Base-by-base conservation (phyloP, 768 basidiomycete genomes). In the Cyclocybe aegerita region DNA sequence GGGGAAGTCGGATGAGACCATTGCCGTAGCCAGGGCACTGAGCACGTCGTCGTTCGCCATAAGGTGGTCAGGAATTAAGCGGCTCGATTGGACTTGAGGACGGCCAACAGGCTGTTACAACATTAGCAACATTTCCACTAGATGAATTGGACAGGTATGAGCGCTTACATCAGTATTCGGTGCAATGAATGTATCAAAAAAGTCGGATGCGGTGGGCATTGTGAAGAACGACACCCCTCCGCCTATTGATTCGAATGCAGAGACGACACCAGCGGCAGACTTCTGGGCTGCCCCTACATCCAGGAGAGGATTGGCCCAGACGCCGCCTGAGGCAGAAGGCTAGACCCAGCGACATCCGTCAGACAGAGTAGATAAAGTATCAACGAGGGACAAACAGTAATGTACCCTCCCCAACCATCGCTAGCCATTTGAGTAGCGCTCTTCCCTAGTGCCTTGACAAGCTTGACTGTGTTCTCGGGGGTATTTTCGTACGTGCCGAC, bases 321-420 rank as follows among this genome's bases (percentile, higher is more conserved):
- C 12, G 5, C 43, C 49, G 14, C 43, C 45, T 1, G 14, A 9
- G 17, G 42, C 43, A 2, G 43, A 14, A 9, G 49, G 49, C 49
- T 51, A 34, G 2, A 29, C 1, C n/a, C 15, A 17, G 7, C 7
- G n/a, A 12, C 12, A 2, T 7, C 4, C 23, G 23, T 23, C 23
- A 23, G 23, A 23, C 23, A 23, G 4, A 23, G 23, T 23, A 23
- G 23, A 34, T 7, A 34, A 16, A 9, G 8, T 6, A 14, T 29
- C 32, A 31, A 2, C 2, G n/a, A 16, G 4, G 17, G 11, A 39
- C 49, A 17, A 23, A 51, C 49, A n/a, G 49, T 51, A n/a, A 51
- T 40, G 33, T 51, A 51, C 10, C 75, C 76, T 45, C 77, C 76
- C 75, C 75, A 79, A 15, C 77, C 77, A 49, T 76, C 73, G 11